A percentile compares a stretch with the other conserved stretches of the same genome.
Conservation (phyloP, 2,329 filamentous ascomycete genomes). For the Diaporthe batatas region DNA sequence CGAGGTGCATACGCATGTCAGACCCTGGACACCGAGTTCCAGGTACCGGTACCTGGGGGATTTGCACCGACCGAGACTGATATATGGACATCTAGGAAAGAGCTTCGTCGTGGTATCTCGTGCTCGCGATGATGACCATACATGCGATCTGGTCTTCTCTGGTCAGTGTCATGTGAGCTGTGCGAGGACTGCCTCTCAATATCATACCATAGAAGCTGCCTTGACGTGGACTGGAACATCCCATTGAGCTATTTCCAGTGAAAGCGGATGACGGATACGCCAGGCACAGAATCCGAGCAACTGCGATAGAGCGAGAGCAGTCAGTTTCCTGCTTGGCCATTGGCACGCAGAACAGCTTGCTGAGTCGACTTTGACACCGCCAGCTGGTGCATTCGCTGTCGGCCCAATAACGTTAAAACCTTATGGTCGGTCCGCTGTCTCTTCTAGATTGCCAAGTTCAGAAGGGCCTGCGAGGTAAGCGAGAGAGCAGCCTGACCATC, state of each 20-base stretch:
- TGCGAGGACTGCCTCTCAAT: neutral
- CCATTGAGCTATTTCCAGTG: too few relatives aligned
- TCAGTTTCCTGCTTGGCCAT: neutral
- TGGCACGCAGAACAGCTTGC: neutral
- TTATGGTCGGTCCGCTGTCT: slow-evolving; percentile 27
- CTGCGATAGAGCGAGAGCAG: neutral
- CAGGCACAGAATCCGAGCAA: too few relatives aligned
- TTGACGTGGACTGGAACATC: neutral
- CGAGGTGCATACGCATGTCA: neutral
- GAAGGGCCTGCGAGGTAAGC: neutral
- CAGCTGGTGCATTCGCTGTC: neutral
- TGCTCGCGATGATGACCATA: neutral
- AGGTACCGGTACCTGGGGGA: too few relatives aligned
- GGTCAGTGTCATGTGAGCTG: neutral
- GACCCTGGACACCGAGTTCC: neutral
- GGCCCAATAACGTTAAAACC: neutral
- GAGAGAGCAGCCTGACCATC: neutral
- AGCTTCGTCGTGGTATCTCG: too few relatives aligned
- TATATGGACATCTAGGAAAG: neutral
- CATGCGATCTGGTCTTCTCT: too few relatives aligned
- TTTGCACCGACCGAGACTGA: neutral
- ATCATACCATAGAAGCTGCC: neutral
- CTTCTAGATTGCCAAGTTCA: slow-evolving; percentile 20
- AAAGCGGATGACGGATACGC: too few relatives aligned
- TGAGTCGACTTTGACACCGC: too few relatives aligned